Base-by-base conservation (phyloP, 129 eudicot genomes). In the Arctium minus region DNA sequence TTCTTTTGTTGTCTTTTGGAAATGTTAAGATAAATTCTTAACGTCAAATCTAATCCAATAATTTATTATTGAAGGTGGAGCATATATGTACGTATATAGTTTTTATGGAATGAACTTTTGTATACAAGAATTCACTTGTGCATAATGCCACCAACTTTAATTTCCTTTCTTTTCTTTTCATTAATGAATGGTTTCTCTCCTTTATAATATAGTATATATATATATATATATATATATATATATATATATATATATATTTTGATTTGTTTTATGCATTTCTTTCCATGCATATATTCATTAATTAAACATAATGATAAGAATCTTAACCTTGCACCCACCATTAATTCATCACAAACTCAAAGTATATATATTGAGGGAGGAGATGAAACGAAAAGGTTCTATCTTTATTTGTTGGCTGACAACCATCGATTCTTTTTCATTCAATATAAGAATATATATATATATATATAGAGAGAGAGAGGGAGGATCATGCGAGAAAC, bases 361-460 rank as follows among this genome's bases (percentile, higher is more conserved):
- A 73, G 77, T 53, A 53, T 53, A 53, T 15, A 17, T 8, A 42
- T 42, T 42, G 46, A 35, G 35, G 27, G 75, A 17, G 18, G 65
- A 71, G 38, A 35, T 71, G 75, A 6, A 70, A 68, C 69, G 6
- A 53, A 53, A n/a, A 13, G 10, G 29, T 69, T 44, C 10, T 30
- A 30, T 70, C 33, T 10, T 10, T 46, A 46, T 46, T 70, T 80
- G 36, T 79, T 68, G 65, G 75, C 13, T 71, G 72, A 68, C 31
- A 79, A 30, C 42, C 17, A 40, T 40, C 9, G 11, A 79, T 78
- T 17, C 17, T 44, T 68, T 31, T 40, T 46, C 82, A 78, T 68
- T 42, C 82, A 30, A 79, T 67, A 68, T 67, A 68, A 79, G 82
- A 68, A 69, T 42, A 79, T 69, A 68, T 79, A 10, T 46, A 39